These are phyloP conservation scores for Saccharomycopsis babjevae DNA, from an alignment of 805 yeast species.

Conservation along the genomic window DNA sequence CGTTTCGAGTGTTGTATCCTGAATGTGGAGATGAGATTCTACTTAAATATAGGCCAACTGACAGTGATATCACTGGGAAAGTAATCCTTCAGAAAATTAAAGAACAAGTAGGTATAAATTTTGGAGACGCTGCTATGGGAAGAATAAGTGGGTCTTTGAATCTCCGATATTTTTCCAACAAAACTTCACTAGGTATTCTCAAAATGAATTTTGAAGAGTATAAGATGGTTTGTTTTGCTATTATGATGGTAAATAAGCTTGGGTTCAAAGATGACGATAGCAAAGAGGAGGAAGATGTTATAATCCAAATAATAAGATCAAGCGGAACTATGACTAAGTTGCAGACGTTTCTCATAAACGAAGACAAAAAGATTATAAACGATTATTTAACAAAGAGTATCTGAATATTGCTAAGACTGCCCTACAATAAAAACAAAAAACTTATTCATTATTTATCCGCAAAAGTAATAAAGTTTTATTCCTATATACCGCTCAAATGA, in stretches of 20 bases:
- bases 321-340: constrained; percentile 17
- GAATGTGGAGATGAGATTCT: not conserved
- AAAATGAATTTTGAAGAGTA: constrained; percentile 10
- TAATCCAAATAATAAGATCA: constrained; percentile 4
- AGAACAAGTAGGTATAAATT: constrained; percentile 3
- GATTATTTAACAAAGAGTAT: constrained; percentile 1
- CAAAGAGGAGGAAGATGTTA: not conserved
- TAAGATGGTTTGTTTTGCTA: constrained; percentile 9
- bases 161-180: constrained; percentile 12
- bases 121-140: constrained; percentile 14
- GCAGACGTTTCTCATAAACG: constrained; percentile 13
- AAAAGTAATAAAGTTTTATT: no score
- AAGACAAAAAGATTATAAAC: constrained; percentile 3
- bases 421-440: not conserved
- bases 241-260: constrained; percentile 3
- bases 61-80: constrained; percentile 2
- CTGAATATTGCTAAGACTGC: not conserved
- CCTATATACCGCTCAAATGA: no score
- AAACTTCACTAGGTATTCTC: constrained; percentile 15
- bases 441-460: no score
- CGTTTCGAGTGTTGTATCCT: constrained; percentile 14
- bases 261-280: not conserved
- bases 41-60: constrained; percentile 1
- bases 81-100: not conserved
- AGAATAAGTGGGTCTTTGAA: constrained; percentile 2